phyloP scores from a whole-genome alignment of 1,284 basidiomycete species.

The Marasmius fiardii region DNA sequence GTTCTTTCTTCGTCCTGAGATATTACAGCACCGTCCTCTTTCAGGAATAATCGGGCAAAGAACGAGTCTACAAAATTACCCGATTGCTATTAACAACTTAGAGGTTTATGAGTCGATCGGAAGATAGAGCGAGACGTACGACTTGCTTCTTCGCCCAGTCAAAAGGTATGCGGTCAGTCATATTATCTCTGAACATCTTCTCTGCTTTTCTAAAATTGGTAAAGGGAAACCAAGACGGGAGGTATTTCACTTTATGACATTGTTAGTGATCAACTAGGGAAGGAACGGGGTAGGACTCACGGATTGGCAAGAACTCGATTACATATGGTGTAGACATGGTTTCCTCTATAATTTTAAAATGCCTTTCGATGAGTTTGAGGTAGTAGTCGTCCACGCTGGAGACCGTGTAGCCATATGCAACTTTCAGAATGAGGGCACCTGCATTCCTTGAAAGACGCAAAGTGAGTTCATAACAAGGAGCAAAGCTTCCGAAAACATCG shows the following conservation, averaged over 20 bases:
- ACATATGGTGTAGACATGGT: background rate
- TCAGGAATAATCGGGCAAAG: background rate
- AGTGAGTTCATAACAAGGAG: background rate
- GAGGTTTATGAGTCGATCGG: too few species aligned
- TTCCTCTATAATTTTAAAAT: background rate
- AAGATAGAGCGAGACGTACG: constrained; percentile 5
- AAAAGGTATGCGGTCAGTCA: constrained; percentile 14
- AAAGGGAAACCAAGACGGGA: constrained; percentile 21
- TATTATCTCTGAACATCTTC: background rate
- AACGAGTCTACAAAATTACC: constrained; percentile 1
- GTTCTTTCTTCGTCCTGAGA: background rate
- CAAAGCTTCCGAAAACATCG: background rate
- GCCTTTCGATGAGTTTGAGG: background rate
- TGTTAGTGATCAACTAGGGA: background rate
- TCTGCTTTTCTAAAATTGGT: constrained; percentile 17
- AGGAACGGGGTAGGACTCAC: constrained; percentile 19
- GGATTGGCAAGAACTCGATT: constrained; percentile 1
- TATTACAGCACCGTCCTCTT: background rate
- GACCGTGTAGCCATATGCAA: background rate
- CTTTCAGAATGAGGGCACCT: background rate
- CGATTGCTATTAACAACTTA: background rate
- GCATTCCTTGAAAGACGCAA: background rate
- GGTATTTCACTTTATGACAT: constrained; percentile 13
- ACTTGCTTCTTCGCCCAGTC: constrained; percentile 14
- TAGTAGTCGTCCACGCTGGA: background rate